Evolutionary conservation across 2,329 filamentous ascomycete genomes (phyloP).

Genomic region (Calonectria pteridis): DNA sequence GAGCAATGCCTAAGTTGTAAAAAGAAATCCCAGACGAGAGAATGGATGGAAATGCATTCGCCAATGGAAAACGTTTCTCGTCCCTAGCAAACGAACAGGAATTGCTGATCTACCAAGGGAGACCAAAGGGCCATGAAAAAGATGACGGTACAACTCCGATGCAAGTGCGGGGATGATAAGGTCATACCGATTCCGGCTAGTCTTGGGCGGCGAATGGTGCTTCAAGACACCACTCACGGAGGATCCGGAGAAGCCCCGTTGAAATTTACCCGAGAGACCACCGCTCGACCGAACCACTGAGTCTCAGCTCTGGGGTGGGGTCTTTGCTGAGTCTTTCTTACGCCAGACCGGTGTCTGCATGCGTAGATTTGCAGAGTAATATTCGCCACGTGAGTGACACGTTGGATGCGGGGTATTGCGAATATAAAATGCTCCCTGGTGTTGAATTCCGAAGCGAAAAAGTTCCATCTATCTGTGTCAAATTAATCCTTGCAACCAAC

Average conservation of each 20-base stretch:
- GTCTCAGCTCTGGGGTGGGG: not conserved
- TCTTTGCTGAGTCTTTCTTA: not conserved
- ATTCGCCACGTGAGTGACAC: not conserved
- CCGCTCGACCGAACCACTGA: constrained; percentile 9
- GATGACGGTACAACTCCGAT: not conserved
- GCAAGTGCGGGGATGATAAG: not conserved
- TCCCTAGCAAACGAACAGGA: not conserved
- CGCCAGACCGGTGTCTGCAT: not conserved
- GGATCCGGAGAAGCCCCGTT: not conserved
- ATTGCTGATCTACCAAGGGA: not conserved
- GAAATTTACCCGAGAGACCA: not conserved
- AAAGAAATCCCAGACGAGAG: not conserved
- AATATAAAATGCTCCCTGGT: not conserved
- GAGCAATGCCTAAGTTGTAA: not conserved
- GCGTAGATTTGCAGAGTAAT: not conserved
- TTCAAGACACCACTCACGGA: not conserved
- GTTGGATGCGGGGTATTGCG: not conserved
- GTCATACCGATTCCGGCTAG: not conserved
- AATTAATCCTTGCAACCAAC: not conserved
- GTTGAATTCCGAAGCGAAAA: not conserved
- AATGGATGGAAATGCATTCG: not conserved
- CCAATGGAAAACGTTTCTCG: not conserved
- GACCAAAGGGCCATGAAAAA: not conserved
- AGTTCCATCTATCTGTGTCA: not conserved
- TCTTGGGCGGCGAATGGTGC: too few relatives aligned